These are phyloP conservation scores for Bimuria novae-zelandiae DNA, from an alignment of 2,329 filamentous ascomycete species.

Conservation along the genomic window DNA sequence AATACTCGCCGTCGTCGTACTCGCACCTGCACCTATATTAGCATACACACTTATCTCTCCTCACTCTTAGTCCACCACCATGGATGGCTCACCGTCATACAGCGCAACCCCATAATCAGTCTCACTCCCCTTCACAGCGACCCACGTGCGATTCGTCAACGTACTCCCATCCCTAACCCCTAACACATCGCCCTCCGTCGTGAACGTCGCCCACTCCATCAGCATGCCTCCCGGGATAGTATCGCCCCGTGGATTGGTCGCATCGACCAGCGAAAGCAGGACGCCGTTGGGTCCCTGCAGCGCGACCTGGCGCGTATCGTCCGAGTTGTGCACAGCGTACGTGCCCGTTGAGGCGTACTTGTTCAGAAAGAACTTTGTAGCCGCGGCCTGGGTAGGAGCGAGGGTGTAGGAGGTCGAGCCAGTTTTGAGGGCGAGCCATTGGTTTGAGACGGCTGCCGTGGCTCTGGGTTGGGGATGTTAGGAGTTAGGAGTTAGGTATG, in stretches of 20 bases:
- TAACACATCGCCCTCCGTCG: slow-evolving; percentile 29
- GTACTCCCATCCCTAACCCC: slow-evolving; percentile 35
- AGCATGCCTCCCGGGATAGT: slow-evolving; percentile 30
- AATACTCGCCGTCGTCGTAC: slow-evolving; percentile 21
- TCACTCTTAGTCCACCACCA: no score
- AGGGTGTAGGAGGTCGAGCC: slow-evolving; percentile 26
- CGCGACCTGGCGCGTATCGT: slow-evolving; percentile 35
- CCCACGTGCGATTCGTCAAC: slow-evolving; percentile 31
- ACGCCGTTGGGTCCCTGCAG: slow-evolving; percentile 27
- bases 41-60: not conserved
- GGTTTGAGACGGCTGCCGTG: slow-evolving; percentile 25
- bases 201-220: slow-evolving; percentile 40
- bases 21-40: slow-evolving; percentile 22
- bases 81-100: slow-evolving; percentile 38
- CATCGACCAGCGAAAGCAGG: slow-evolving; percentile 32
- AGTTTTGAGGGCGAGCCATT: slow-evolving; percentile 29
- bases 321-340: slow-evolving; percentile 29
- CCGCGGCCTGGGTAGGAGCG: slow-evolving; percentile 16
- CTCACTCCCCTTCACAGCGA: slow-evolving; percentile 21
- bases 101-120: slow-evolving; percentile 24
- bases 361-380: slow-evolving; percentile 30
- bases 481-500: not conserved
- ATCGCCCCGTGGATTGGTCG: slow-evolving; percentile 23
- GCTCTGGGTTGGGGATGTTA: slow-evolving; percentile 12
- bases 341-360: slow-evolving; percentile 31